phyloP scores from a whole-genome alignment of 2,329 filamentous ascomycete species.

The Ascosphaera apis region DNA sequence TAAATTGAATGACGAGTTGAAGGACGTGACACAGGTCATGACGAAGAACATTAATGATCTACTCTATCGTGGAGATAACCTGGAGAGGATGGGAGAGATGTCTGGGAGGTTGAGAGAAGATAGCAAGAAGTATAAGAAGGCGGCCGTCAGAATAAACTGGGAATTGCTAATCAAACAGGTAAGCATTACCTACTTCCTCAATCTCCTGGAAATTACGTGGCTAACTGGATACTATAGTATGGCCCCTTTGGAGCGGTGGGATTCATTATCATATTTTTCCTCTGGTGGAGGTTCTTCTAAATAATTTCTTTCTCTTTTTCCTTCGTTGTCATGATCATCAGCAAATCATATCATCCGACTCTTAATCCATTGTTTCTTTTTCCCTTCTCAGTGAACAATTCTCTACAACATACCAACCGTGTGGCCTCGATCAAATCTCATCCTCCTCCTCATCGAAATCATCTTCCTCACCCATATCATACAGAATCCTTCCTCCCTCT shows the following conservation, averaged over 20 bases:
- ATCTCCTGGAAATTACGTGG: neutral
- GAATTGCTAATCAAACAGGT: conserved; percentile 80
- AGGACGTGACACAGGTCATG: conserved; percentile 98
- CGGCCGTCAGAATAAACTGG: conserved; percentile 94
- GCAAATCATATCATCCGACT: neutral
- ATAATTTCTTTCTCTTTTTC: neutral
- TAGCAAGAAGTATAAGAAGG: conserved; percentile 78
- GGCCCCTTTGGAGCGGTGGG: conserved; percentile 67
- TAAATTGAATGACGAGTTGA: conserved; percentile 86
- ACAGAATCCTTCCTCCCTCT: conserved; percentile 78
- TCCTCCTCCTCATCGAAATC: conserved; percentile 95
- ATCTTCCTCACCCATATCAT: conserved; percentile 91
- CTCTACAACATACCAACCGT: too few species aligned
- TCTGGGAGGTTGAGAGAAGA: conserved; percentile 72
- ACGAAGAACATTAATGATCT: conserved; percentile 99
- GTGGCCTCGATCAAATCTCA: conserved; percentile 51
- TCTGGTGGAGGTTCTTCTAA: conserved; percentile 86
- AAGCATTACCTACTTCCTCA: conserved; percentile 8
- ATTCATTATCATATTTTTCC: conserved; percentile 61
- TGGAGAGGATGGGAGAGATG: conserved; percentile 95
- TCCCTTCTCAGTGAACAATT: conserved; percentile 3
- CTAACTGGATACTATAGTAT: conserved; percentile 30
- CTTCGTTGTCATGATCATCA: neutral
- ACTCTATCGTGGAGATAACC: conserved; percentile 75
- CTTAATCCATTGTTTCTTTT: too few species aligned